Conservation (phyloP, 1,139 yeast genomes). For the Suhomyces kunorum region DNA sequence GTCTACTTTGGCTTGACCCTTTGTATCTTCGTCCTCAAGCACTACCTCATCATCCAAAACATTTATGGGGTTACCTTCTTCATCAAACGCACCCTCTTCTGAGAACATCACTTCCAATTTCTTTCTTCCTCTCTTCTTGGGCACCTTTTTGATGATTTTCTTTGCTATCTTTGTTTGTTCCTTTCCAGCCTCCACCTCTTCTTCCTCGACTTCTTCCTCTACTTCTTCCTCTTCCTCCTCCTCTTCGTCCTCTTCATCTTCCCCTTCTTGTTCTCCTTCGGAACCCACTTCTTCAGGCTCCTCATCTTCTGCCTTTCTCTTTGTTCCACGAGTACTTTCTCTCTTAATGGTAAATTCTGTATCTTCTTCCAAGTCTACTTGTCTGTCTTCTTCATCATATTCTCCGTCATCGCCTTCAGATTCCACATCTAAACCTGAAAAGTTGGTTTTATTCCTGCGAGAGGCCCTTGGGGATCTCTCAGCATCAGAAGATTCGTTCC, state of each 20-base stretch:
- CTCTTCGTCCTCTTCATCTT: conserved; percentile 22
- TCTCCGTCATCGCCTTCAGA: conserved; percentile 21
- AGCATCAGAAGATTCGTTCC: conserved; percentile 15
- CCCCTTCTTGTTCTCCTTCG: conserved; percentile 28
- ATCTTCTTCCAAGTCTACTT: conserved; percentile 17
- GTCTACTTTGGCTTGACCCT: conserved; percentile 77
- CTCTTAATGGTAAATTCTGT: conserved; percentile 18
- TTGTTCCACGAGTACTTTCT: conserved; percentile 12
- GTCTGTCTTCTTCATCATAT: conserved; percentile 15
- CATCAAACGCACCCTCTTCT: conserved; percentile 48
- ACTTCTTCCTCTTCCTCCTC: conserved; percentile 25
- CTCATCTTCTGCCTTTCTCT: conserved; percentile 22
- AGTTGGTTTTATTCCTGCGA: conserved; percentile 23
- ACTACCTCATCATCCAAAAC: conserved; percentile 79
- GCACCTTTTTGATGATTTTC: conserved; percentile 21
- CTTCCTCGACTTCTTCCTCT: conserved; percentile 16
- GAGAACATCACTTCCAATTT: conserved; percentile 38
- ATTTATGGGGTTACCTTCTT: conserved; percentile 52
- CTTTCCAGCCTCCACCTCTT: conserved; percentile 10
- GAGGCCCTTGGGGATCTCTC: conserved; percentile 22
- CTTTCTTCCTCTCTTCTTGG: conserved; percentile 50
- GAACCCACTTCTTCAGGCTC: conserved; percentile 20
- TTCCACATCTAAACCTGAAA: conserved; percentile 31
- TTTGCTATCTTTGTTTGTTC: conserved; percentile 5
- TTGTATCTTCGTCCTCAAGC: conserved; percentile 71